Conservation (phyloP, 352 stramenopile species). For the Phytophthora pseudosyringae region DNA sequence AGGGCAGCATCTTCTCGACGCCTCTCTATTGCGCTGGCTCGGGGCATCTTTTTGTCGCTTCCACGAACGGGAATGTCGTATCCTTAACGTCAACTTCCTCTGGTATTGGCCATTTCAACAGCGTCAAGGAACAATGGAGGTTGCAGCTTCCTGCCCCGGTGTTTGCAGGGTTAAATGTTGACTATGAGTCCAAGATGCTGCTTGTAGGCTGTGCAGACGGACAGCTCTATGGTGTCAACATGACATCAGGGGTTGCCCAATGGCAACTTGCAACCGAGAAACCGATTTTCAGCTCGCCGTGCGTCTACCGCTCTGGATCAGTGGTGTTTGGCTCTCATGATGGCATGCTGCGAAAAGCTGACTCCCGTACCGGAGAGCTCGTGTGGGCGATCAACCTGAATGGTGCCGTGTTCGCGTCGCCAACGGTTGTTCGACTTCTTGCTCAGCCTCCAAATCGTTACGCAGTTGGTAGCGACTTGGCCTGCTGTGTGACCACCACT, state of each 20-base stretch:
- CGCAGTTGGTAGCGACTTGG: conserved; percentile 6
- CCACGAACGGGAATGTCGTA: conserved; percentile 47
- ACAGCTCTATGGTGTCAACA: conserved; percentile 45
- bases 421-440: conserved; percentile 35
- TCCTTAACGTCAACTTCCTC: conserved; percentile 17
- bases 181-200: conserved; percentile 25
- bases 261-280: conserved; percentile 55
- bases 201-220: conserved; percentile 61
- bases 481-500: conserved; percentile 56
- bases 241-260: conserved; percentile 23
- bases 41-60: conserved; percentile 43
- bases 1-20: conserved; percentile 61
- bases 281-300: conserved; percentile 68
- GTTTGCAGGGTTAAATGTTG: conserved; percentile 56
- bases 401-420: conserved; percentile 57
- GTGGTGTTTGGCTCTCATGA: conserved; percentile 65
- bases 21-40: conserved; percentile 33
- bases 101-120: conserved; percentile 4
- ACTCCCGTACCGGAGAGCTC: conserved; percentile 34
- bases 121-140: conserved; percentile 23
- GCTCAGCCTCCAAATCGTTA: not conserved
- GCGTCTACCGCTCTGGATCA: conserved; percentile 34
- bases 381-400: conserved; percentile 40
- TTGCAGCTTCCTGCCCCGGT: conserved; percentile 52
- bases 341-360: conserved; percentile 49